Percentiles rank a stretch among this genome's conserved stretches.
These are phyloP conservation scores for Echium plantagineum DNA, from an alignment of 257 asterid genomes.

Conservation along the genomic window DNA sequence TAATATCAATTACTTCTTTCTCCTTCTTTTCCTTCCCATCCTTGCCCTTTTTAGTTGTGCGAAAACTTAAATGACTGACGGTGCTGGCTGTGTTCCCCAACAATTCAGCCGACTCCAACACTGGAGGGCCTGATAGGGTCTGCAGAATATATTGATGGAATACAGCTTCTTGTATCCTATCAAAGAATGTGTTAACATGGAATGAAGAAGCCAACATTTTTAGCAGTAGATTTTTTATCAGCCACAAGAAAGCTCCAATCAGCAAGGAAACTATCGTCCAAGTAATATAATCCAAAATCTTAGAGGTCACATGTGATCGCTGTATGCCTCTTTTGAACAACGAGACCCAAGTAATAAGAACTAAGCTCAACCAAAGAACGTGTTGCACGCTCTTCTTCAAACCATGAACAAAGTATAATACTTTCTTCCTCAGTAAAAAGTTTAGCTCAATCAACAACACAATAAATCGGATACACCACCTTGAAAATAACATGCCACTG, in stretches of 20 bases:
- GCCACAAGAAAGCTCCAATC: slow-evolving; percentile 65
- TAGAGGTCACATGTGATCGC: slow-evolving; percentile 19
- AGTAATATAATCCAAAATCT: slow-evolving; percentile 42
- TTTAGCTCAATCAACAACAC: slow-evolving; percentile 66
- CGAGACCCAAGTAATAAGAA: slow-evolving; percentile 60
- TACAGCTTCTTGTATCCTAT: slow-evolving; percentile 65
- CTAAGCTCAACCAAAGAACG: slow-evolving; percentile 49
- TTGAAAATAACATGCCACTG: slow-evolving; percentile 58
- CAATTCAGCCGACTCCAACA: slow-evolving; percentile 48
- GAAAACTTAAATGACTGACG: slow-evolving; percentile 40
- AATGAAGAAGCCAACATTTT: slow-evolving; percentile 75
- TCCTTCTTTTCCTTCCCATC: slow-evolving; percentile 48
- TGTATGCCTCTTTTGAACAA: slow-evolving; percentile 36
- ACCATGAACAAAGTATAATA: slow-evolving; percentile 64
- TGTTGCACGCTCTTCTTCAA: slow-evolving; percentile 59
- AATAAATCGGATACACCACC: slow-evolving; percentile 46
- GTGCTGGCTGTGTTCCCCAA: slow-evolving; percentile 43
- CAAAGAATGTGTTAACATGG: slow-evolving; percentile 71
- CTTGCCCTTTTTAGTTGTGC: slow-evolving; percentile 34
- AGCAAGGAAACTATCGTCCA: slow-evolving; percentile 59
- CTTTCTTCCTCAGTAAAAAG: slow-evolving; percentile 60
- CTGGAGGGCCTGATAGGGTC: slow-evolving; percentile 57
- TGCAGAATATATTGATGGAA: slow-evolving; percentile 61
- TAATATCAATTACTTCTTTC: slow-evolving; percentile 43
- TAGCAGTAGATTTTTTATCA: slow-evolving; percentile 55